Evolutionary conservation across 179 eudicot genomes (phyloP).

Genomic region (Beta macrorhiza): DNA sequence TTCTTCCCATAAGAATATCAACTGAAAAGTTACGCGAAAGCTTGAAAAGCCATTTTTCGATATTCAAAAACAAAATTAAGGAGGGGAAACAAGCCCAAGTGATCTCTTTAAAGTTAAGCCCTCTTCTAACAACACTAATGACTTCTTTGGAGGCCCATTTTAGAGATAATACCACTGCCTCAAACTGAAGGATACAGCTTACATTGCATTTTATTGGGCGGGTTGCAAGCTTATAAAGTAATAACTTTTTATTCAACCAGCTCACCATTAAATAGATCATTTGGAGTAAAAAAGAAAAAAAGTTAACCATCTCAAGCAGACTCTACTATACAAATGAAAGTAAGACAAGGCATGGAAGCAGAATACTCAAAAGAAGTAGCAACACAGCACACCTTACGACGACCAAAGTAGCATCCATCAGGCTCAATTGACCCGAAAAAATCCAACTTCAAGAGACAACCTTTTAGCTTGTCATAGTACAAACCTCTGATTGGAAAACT

Average conservation of each 20-base stretch:
- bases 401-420: slow-evolving; percentile 94
- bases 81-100: neutral
- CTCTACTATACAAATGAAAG: neutral
- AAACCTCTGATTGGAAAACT: slow-evolving; percentile 91
- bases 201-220: neutral
- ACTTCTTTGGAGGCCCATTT: neutral
- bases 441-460: slow-evolving; percentile 91
- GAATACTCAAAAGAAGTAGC: slow-evolving; percentile 13
- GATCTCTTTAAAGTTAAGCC: neutral
- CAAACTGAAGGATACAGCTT: neutral
- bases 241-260: neutral
- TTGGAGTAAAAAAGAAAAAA: neutral
- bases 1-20: neutral
- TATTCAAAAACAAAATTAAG: neutral
- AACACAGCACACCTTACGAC: slow-evolving; percentile 61
- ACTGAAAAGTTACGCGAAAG: neutral
- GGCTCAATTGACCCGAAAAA: slow-evolving; percentile 97
- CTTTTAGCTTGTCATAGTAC: slow-evolving; percentile 85
- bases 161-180: neutral
- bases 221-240: neutral
- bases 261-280: neutral
- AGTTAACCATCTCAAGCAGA: neutral
- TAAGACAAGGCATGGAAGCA: slow-evolving; percentile 9
- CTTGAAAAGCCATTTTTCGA: neutral
- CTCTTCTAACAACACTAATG: neutral